Base-by-base conservation (phyloP, 208 protist genomes). In the Phytomonas serpens region DNA sequence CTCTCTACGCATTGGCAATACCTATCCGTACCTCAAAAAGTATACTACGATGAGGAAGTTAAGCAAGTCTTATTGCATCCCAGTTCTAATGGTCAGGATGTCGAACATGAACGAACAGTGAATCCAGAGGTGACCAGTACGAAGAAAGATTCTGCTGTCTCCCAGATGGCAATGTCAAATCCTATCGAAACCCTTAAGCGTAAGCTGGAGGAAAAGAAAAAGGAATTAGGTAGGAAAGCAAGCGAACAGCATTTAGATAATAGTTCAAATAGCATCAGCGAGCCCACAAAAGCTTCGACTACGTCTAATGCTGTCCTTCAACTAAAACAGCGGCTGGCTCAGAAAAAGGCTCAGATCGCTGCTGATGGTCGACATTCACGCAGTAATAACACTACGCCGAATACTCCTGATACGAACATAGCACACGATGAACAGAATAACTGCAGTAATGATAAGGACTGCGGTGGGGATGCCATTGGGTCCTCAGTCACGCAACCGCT, bases 41-140 rank as follows among this genome's bases (percentile, higher is more conserved):
- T 75, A n/a, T 95, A 87, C 77, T 95, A 95, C 73, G 86, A 95
- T 42, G 77, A 83, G 0, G 61, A 83, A 47, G 88, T 95, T 38
- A 81, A 82, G 65, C 67, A 76, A 36, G 83, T 82, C 30, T 65
- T 94, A 66, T 67, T 64, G 37, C 31, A 64, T 19, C 32, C 62
- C 14, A 65, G 14, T 13, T 2, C 32, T 65, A 38, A 65, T 11
- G 14, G 1, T 19, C 32, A 65, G 34, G 9, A 65, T 65, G 32
- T 13, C 14, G 34, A 65, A 23, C 32, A 19, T 3, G 34, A 65
- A 42, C 32, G 62, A 34, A 11, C 1, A 19, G 62, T 16, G 32
- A 10, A 65, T 11, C 9, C 16, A 19, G 34, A 11, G 62, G 34
- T 38, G 14, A 2, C 32, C 16, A 42, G 32, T 11, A 65, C 9